Conservation (phyloP, 768 basidiomycete genomes). For the Pisolithus tinctorius region DNA sequence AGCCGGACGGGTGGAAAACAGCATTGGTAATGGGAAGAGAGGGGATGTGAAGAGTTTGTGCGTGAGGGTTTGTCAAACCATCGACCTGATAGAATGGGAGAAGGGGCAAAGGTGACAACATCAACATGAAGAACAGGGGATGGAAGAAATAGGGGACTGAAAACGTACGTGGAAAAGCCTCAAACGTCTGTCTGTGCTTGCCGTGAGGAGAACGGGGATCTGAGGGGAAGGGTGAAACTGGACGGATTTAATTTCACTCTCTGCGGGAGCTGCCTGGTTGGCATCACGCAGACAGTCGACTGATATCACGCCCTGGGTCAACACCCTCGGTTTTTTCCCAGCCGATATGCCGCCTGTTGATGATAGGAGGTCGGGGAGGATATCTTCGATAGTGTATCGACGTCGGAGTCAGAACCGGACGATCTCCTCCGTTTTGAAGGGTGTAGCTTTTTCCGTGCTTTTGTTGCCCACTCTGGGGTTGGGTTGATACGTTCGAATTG, state of each 20-base stretch:
- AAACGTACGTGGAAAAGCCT: slow-evolving; percentile 84
- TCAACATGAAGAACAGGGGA: not conserved
- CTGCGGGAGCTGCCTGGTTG: slow-evolving; percentile 66
- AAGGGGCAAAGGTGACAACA: slow-evolving; percentile 1
- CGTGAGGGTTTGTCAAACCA: slow-evolving; percentile 85
- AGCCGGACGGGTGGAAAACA: slow-evolving; percentile 84
- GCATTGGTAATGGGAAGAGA: slow-evolving; percentile 74
- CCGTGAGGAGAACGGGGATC: slow-evolving; percentile 79
- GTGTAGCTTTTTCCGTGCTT: slow-evolving; percentile 49
- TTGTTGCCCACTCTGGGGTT: slow-evolving; percentile 80
- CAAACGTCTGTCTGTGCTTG: slow-evolving; percentile 82
- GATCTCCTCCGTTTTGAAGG: slow-evolving; percentile 31
- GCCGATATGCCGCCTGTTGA: slow-evolving; percentile 56
- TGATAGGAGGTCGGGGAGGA: slow-evolving; percentile 44
- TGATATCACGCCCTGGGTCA: slow-evolving; percentile 56
- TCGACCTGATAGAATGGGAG: slow-evolving; percentile 55
- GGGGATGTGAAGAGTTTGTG: slow-evolving; percentile 88
- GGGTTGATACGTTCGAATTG: slow-evolving; percentile 91
- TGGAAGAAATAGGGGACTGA: not conserved
- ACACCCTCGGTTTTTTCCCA: slow-evolving; percentile 27
- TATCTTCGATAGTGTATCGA: slow-evolving; percentile 31
- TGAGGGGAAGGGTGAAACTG: slow-evolving; percentile 84
- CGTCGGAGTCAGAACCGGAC: slow-evolving; percentile 24
- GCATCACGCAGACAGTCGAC: slow-evolving; percentile 88
- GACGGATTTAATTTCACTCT: slow-evolving; percentile 71